Evolutionary conservation across 2,329 filamentous ascomycete genomes (phyloP).

Genomic region (Diplodia corticola): DNA sequence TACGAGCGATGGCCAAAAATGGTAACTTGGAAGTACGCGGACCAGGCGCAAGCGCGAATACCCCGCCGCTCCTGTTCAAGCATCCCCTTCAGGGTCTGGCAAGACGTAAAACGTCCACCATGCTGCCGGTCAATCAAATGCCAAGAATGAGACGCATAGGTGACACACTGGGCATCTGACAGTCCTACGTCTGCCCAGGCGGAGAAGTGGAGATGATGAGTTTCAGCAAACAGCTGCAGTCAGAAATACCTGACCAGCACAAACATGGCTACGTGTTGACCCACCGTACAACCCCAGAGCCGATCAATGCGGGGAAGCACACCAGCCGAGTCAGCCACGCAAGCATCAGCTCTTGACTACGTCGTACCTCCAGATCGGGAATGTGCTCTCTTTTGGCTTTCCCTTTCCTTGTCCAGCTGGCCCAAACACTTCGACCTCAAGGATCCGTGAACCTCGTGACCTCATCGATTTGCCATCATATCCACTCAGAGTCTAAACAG

Average conservation of each 20-base stretch:
- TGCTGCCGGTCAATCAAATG: neutral
- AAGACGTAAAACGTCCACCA: neutral
- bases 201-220: neutral
- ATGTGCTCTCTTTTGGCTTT: neutral
- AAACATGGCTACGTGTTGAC: too few relatives aligned
- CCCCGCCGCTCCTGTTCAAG: neutral
- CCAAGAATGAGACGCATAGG: neutral
- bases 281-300: neutral
- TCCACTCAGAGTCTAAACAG: neutral
- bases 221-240: neutral
- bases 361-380: neutral
- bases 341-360: neutral
- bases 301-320: slow-evolving; percentile 11
- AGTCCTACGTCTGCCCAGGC: neutral
- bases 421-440: neutral
- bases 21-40: too few relatives aligned
- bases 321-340: neutral
- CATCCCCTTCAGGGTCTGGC: neutral
- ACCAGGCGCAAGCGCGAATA: neutral
- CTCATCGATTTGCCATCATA: neutral
- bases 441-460: neutral
- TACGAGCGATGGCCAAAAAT: too few relatives aligned
- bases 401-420: neutral
- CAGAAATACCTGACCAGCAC: neutral
- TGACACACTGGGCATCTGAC: neutral